Conservation (phyloP, 2,329 filamentous ascomycete genomes). For the Dendrostoma leiphaemia region DNA sequence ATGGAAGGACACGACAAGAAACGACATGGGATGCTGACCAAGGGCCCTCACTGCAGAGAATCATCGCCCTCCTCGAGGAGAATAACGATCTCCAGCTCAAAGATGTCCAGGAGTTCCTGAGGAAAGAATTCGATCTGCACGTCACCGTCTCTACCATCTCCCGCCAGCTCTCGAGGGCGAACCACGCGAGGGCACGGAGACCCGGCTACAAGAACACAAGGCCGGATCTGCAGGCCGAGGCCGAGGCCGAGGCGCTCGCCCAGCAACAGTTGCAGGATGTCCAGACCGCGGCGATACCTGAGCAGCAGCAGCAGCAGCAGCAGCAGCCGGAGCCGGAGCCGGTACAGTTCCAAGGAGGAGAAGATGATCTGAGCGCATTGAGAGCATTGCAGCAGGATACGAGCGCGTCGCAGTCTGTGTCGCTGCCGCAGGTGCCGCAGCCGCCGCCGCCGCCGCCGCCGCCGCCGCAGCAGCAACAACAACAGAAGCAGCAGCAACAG, state of each 20-base stretch:
- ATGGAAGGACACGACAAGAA: not conserved
- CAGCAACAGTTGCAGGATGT: not conserved
- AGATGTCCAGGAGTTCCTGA: constrained; percentile 14
- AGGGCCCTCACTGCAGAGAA: constrained; percentile 8
- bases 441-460: not conserved
- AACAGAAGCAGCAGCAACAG: not conserved
- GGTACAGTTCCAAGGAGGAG: not conserved
- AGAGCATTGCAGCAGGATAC: too few relatives aligned
- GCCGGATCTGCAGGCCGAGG: constrained; percentile 12
- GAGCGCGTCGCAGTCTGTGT: not conserved
- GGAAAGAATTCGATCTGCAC: constrained; percentile 15
- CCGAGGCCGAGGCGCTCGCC: not conserved
- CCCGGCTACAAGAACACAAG: constrained; percentile 17
- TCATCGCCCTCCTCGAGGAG: constrained; percentile 16
- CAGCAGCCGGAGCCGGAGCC: not conserved
- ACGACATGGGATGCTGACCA: not conserved
- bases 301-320: not conserved
- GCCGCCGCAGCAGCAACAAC: not conserved
- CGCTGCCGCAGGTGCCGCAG: not conserved
- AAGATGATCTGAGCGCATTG: too few relatives aligned
- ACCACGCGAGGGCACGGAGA: constrained; percentile 11
- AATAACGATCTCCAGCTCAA: constrained; percentile 15
- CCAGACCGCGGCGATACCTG: not conserved
- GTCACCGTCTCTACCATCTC: constrained; percentile 17
- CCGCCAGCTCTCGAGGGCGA: constrained; percentile 16